A percentile compares a stretch with the other conserved stretches of the same genome.
Conservation (phyloP, 768 basidiomycete genomes). For the Tricholoma matsutake region DNA sequence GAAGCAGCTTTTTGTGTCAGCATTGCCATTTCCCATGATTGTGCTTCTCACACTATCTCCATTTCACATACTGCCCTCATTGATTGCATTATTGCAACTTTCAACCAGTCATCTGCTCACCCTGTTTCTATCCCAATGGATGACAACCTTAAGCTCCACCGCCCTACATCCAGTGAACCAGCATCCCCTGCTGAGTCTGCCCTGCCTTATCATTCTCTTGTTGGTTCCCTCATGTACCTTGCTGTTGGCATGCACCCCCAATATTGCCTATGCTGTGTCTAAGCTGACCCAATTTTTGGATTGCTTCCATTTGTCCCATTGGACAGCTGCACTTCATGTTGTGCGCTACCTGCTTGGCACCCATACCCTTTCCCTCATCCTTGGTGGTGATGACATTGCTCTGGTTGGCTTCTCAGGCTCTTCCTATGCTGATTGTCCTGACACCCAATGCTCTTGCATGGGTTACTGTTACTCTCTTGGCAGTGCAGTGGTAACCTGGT, state of each 20-base stretch:
- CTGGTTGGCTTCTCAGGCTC: constrained; percentile 15
- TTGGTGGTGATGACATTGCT: constrained; percentile 5
- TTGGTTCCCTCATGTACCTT: constrained; percentile 18
- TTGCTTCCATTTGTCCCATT: constrained; percentile 20
- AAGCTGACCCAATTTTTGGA: constrained; percentile 28
- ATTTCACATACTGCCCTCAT: no score
- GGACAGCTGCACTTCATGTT: constrained; percentile 21
- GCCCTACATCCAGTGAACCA: no score
- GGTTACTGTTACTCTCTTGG: constrained; percentile 33
- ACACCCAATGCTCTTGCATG: constrained; percentile 17
- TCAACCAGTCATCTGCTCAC: no score
- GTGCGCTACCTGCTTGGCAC: constrained; percentile 16
- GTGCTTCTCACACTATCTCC: no score
- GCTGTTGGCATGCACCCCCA: constrained; percentile 20
- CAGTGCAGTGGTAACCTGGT: constrained; percentile 34
- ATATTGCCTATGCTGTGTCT: constrained; percentile 24
- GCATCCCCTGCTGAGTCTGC: no score
- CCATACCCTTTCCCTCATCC: neutral
- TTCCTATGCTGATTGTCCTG: constrained; percentile 8
- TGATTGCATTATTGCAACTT: no score
- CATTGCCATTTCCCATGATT: no score
- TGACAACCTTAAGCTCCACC: no score
- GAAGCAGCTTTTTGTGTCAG: no score
- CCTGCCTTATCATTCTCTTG: neutral
- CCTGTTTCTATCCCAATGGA: no score